Percentiles rank a stretch among this genome's conserved stretches.
These are phyloP conservation scores for Alternaria panax DNA, from an alignment of 2,329 filamentous ascomycete genomes.

Conservation along the genomic window DNA sequence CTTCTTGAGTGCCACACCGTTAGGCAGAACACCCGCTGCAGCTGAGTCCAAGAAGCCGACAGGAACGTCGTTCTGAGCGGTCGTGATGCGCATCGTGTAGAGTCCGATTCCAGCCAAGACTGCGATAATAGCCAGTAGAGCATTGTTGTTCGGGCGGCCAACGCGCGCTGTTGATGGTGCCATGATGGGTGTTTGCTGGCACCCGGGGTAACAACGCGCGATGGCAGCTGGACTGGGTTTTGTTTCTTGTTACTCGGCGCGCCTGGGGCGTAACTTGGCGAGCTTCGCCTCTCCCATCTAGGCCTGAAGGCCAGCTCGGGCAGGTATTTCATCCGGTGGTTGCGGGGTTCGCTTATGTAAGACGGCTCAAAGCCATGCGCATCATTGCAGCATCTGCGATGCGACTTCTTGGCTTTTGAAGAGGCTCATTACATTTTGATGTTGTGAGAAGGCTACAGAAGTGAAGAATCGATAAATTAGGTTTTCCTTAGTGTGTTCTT, in stretches of 20 bases:
- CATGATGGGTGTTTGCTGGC: conserved; percentile 10
- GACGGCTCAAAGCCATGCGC: not conserved
- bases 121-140: conserved; percentile 7
- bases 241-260: not conserved
- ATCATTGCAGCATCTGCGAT: not conserved
- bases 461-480: not conserved
- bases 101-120: conserved; percentile 10
- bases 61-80: conserved; percentile 8
- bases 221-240: not conserved
- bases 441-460: too few species aligned
- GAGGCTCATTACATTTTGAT: not conserved
- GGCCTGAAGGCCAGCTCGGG: not conserved
- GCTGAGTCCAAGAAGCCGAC: conserved; percentile 11
- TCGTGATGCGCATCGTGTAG: conserved; percentile 23
- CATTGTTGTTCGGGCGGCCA: conserved; percentile 18
- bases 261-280: not conserved
- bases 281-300: not conserved
- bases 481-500: not conserved
- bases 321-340: not conserved
- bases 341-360: conserved; percentile 12
- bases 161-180: conserved; percentile 6
- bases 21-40: conserved; percentile 10
- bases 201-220: not conserved
- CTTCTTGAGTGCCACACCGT: conserved; percentile 23
- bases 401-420: not conserved